Conservation (phyloP, 1,139 yeast genomes). For the Saccharomycopsis hybrid region DNA sequence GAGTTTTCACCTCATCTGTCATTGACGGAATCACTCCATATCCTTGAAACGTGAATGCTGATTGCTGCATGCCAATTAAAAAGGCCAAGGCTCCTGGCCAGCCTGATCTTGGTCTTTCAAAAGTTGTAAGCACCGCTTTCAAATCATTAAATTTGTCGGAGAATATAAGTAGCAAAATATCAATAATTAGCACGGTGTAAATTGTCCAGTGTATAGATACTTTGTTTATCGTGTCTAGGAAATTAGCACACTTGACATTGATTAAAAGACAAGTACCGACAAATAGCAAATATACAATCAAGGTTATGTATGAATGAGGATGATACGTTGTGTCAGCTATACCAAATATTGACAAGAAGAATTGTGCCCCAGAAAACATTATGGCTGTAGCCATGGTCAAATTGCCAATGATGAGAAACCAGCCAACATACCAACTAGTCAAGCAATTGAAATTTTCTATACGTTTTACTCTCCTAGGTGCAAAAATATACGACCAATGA, state of each 20-base stretch:
- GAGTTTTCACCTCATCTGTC: conserved; percentile 74
- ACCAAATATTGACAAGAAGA: conserved; percentile 59
- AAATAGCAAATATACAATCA: conserved; percentile 48
- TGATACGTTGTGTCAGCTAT: conserved; percentile 52
- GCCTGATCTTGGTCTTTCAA: conserved; percentile 66
- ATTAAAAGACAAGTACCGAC: conserved; percentile 56
- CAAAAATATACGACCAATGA: conserved; percentile 66
- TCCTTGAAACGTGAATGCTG: conserved; percentile 75
- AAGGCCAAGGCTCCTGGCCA: conserved; percentile 66
- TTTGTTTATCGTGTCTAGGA: conserved; percentile 57
- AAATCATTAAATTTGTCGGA: conserved; percentile 56
- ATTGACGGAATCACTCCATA: conserved; percentile 77
- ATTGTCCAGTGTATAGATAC: conserved; percentile 69
- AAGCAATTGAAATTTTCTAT: conserved; percentile 57
- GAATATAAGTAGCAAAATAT: conserved; percentile 51
- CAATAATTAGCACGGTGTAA: conserved; percentile 65
- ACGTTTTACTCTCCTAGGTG: conserved; percentile 46
- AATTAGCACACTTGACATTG: conserved; percentile 51
- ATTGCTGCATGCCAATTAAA: conserved; percentile 68
- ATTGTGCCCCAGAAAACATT: conserved; percentile 69
- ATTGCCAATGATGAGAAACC: conserved; percentile 66
- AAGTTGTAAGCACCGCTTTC: conserved; percentile 55
- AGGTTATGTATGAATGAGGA: conserved; percentile 49
- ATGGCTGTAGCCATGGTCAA: conserved; percentile 73
- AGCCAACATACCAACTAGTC: conserved; percentile 39